Percentiles rank a stretch among this genome's conserved stretches.
Conservation (phyloP, 2,329 filamentous ascomycete species). For the Diaporthe ilicicola region DNA sequence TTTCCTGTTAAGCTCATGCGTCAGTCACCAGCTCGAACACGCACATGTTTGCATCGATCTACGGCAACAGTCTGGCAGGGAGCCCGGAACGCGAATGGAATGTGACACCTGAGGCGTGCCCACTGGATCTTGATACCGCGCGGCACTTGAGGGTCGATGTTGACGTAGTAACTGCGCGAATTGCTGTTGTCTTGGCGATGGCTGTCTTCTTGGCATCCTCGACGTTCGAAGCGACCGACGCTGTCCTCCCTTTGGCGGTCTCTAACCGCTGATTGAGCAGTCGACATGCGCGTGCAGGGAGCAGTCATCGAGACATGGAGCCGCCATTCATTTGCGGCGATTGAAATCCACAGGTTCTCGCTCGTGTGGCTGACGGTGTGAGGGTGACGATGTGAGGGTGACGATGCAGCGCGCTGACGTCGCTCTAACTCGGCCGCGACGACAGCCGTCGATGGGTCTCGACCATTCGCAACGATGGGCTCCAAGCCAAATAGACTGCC, state of each 20-base stretch:
- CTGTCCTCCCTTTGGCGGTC: background rate
- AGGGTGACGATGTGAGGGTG: background rate
- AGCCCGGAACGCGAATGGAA: background rate
- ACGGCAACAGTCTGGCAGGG: background rate
- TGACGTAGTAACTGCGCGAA: background rate
- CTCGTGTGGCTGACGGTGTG: background rate
- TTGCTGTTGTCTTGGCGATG: background rate
- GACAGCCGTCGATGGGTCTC: background rate
- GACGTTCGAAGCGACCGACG: background rate
- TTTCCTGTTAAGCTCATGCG: conserved; percentile 72
- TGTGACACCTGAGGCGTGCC: background rate
- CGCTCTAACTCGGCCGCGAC: conserved; percentile 4
- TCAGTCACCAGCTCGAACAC: conserved; percentile 11
- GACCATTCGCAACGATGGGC: conserved; percentile 8
- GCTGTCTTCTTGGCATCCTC: conserved; percentile 10
- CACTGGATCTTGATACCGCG: background rate
- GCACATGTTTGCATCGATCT: background rate
- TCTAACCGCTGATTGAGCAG: background rate
- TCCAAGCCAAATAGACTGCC: conserved; percentile 3
- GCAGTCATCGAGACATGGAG: no score
- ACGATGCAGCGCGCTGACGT: conserved; percentile 23
- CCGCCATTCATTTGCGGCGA: background rate
- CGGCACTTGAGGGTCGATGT: background rate
- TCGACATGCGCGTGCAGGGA: background rate
- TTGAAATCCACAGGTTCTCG: background rate